Evolutionary conservation across 2,329 filamentous ascomycete genomes (phyloP), one percentile per base, ranked within the genome.

Genomic region (Dichotomopilus funicola): DNA sequence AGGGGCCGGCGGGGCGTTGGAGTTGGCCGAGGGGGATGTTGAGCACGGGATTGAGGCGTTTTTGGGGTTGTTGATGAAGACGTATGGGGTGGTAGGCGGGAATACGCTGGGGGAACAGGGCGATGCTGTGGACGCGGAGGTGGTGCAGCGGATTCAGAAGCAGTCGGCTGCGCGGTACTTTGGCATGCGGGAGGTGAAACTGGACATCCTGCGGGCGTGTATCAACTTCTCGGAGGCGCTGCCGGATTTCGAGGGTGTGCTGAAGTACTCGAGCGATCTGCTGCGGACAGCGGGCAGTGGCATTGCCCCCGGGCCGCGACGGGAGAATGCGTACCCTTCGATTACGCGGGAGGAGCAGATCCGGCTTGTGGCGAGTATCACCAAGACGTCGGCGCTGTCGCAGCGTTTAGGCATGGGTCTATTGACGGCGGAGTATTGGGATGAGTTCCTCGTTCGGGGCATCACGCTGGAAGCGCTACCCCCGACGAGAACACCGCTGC

Each of bases 151-250:
- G 58, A 85, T 89, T 57, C 72, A 82, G 47, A 75, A 74, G 35
- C 81, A 87, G 66, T 76, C 81, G 40, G 74, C 76, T 6, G 71
- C 75, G 35, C 75, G 83, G n/a, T 74, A 78, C 42, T 95, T 91
- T 68, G 94, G 94, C 4, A 89, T 91, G 64, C 75, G 83, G 9
- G 80, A 81, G 56, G 74, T 96, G 62, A 97, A 97, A 70, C 78
- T 95, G 52, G 89, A 95, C 67, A 84, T 97, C 51, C 75, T 97
- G 9, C 83, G 89, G 61, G 86, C 88, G n/a, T 95, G 92, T 66
- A 90, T 96, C 64, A 91, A 91, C 69, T 88, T 97, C 59, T 95
- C 89, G 53, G 94, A 99, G 73, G 92, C 94, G 0, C 75, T 97
- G 53, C 91, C 92, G 1, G 91, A 97, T 69, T 94, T 96, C 64